Conservation (phyloP, 2,329 filamentous ascomycete genomes). For the Colletotrichum karsti region DNA sequence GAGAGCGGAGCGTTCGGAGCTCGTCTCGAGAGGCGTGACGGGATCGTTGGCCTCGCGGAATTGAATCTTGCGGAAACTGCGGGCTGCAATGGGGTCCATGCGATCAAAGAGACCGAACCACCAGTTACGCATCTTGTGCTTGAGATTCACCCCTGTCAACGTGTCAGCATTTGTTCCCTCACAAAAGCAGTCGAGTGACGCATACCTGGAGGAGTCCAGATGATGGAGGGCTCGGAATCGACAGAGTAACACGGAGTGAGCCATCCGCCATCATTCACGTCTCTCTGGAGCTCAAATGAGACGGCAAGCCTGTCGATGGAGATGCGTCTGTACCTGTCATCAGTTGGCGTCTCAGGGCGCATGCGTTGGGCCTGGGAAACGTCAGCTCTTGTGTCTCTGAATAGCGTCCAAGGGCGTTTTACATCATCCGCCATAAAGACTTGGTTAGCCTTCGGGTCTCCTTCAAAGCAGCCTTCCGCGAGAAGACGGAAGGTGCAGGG, state of each 20-base stretch:
- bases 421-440: conserved; percentile 32
- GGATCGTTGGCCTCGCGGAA: conserved; percentile 9
- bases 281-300: conserved; percentile 32
- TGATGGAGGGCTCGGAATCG: conserved; percentile 26
- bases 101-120: conserved; percentile 27
- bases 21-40: conserved; percentile 9
- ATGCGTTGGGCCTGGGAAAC: conserved; percentile 12
- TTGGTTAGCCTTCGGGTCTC: conserved; percentile 33
- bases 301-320: conserved; percentile 12
- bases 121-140: conserved; percentile 29
- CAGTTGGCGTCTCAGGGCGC: conserved; percentile 18
- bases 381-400: background rate
- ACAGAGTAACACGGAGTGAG: conserved; percentile 29
- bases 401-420: background rate
- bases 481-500: conserved; percentile 50
- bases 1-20: background rate
- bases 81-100: conserved; percentile 27
- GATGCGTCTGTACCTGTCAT: background rate
- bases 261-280: conserved; percentile 28
- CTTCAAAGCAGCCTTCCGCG: conserved; percentile 43
- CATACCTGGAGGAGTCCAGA: conserved; percentile 23
- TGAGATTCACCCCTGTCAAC: conserved; percentile 10
- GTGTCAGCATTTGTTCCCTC: background rate
- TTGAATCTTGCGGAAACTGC: conserved; percentile 22
- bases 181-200: background rate